These are phyloP conservation scores for Pyrus hybrid DNA, from an alignment of 331 rosid genomes.

Conservation along the genomic window DNA sequence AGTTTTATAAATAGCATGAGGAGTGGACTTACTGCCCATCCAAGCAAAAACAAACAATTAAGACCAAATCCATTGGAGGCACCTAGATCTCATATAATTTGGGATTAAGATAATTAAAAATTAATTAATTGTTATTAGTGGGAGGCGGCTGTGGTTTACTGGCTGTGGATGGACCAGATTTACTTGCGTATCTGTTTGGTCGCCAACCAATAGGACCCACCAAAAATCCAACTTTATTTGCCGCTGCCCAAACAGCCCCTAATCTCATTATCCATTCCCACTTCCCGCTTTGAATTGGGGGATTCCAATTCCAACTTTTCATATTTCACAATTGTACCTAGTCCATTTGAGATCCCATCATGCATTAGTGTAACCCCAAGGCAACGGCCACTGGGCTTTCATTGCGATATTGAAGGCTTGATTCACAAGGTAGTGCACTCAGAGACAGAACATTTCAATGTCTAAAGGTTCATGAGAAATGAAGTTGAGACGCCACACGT, in stretches of 20 bases:
- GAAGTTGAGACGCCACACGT: too few species aligned
- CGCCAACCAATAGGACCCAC: constrained; percentile 50
- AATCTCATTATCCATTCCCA: neutral
- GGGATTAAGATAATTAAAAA: neutral
- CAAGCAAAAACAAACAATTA: neutral
- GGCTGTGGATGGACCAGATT: constrained; percentile 9
- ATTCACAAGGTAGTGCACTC: too few species aligned
- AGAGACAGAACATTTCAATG: too few species aligned
- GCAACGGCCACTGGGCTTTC: too few species aligned
- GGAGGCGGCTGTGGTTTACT: constrained; percentile 29
- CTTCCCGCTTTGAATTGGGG: neutral
- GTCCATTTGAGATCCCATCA: too few species aligned
- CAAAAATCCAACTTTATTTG: neutral
- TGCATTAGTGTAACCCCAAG: too few species aligned
- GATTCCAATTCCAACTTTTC: too few species aligned
- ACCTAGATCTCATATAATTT: neutral
- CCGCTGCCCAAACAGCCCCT: neutral
- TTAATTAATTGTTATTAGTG: neutral
- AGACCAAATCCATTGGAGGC: neutral
- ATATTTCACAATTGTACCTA: too few species aligned
- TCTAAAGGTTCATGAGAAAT: too few species aligned
- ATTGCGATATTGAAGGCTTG: too few species aligned
- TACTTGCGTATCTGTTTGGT: constrained; percentile 31
- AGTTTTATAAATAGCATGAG: neutral
- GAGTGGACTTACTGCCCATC: neutral